These are phyloP conservation scores for Melampsora larici-populina DNA, from an alignment of 1,284 basidiomycete species.

Conservation along the genomic window DNA sequence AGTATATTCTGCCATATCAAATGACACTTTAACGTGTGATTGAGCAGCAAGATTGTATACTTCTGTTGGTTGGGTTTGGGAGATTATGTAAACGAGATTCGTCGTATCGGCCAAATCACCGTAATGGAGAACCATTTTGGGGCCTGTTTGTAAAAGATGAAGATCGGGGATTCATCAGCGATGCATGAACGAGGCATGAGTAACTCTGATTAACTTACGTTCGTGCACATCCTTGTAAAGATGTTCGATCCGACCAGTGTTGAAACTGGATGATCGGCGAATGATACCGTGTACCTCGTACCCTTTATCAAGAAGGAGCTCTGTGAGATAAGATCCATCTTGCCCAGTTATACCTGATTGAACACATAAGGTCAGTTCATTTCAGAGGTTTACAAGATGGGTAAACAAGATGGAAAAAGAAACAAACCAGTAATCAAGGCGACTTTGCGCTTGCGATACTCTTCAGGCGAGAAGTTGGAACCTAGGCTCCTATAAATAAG, in stretches of 20 bases:
- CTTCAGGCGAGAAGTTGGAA: slow-evolving; percentile 59
- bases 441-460: slow-evolving; percentile 79
- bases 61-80: slow-evolving; percentile 80
- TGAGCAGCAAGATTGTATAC: slow-evolving; percentile 95
- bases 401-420: neutral
- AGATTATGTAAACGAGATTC: slow-evolving; percentile 87
- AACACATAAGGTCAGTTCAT: neutral
- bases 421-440: slow-evolving; percentile 75
- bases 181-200: neutral
- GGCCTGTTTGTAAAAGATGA: slow-evolving; percentile 56
- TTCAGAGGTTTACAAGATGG: neutral
- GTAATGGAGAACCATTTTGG: slow-evolving; percentile 84
- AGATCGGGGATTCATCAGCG: slow-evolving; percentile 48
- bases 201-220: slow-evolving; percentile 45
- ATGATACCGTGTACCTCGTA: slow-evolving; percentile 80
- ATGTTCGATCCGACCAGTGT: slow-evolving; percentile 83
- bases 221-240: slow-evolving; percentile 82
- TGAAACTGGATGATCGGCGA: slow-evolving; percentile 87
- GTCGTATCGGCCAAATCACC: slow-evolving; percentile 82
- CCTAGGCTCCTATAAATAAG: slow-evolving; percentile 36
- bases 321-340: slow-evolving; percentile 85
- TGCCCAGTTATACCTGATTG: slow-evolving; percentile 78
- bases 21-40: slow-evolving; percentile 92
- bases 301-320: slow-evolving; percentile 76
- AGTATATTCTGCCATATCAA: slow-evolving; percentile 95